Percentiles rank a stretch among this genome's conserved stretches.
Evolutionary conservation across 140 eudicot genomes (phyloP).

Genomic region (Erigeron philadelphicus): DNA sequence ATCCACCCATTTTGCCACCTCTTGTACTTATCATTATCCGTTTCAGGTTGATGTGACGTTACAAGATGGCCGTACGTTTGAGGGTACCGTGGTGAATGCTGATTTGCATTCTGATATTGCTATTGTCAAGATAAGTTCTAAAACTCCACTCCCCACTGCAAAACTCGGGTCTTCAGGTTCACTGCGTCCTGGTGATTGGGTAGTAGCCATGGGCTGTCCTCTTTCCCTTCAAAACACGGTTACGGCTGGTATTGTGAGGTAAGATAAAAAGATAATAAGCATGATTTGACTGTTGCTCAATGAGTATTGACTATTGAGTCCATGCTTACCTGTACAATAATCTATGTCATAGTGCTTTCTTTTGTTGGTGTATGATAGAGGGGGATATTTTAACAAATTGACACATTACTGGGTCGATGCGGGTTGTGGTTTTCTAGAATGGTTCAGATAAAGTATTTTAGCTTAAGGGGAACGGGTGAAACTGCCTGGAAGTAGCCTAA

Average conservation of each 20-base stretch:
- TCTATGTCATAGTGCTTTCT: not conserved
- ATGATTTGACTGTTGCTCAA: not conserved
- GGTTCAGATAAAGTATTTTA: not conserved
- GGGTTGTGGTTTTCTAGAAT: not conserved
- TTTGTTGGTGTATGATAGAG: not conserved
- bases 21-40: not conserved
- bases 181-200: constrained; percentile 98
- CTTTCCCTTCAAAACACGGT: constrained; percentile 85
- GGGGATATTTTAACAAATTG: not conserved
- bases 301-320: not conserved
- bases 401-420: not conserved
- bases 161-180: constrained; percentile 72
- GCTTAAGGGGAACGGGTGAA: not conserved
- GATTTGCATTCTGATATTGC: constrained; percentile 94
- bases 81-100: constrained; percentile 84
- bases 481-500: not conserved
- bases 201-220: constrained; percentile 88
- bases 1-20: not conserved
- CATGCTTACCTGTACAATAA: not conserved
- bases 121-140: constrained; percentile 75
- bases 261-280: constrained; percentile 8
- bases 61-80: constrained; percentile 91
- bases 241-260: constrained; percentile 95
- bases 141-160: constrained; percentile 84
- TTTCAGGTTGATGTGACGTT: constrained; percentile 86